Conservation (phyloP, 805 yeast species). For the Sugiyamaella valdiviana region DNA sequence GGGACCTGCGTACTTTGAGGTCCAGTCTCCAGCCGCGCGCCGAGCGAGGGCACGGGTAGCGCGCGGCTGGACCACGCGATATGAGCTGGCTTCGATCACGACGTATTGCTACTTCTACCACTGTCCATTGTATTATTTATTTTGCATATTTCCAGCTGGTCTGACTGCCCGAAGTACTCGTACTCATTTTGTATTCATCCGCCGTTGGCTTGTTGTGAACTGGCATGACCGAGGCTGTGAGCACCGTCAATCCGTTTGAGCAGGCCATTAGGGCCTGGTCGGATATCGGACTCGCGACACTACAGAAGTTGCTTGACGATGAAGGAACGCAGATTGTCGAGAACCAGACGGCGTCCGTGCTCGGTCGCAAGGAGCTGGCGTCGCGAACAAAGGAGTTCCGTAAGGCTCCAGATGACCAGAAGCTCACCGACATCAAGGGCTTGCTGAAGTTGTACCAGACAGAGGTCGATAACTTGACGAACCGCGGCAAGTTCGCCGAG, state of each 20-base stretch:
- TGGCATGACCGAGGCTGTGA: neutral
- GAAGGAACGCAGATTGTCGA: slow-evolving; percentile 69
- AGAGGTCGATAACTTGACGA: slow-evolving; percentile 78
- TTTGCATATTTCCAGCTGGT: neutral
- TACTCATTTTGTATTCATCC: too few relatives aligned
- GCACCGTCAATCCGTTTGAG: slow-evolving; percentile 31
- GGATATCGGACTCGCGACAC: slow-evolving; percentile 57
- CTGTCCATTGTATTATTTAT: neutral
- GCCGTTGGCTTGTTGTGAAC: too few relatives aligned
- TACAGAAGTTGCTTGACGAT: slow-evolving; percentile 69
- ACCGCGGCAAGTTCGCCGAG: slow-evolving; percentile 70
- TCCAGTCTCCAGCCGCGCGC: neutral
- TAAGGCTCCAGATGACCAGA: slow-evolving; percentile 60
- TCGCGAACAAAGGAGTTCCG: slow-evolving; percentile 79
- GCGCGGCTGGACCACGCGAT: neutral
- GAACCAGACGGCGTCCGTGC: slow-evolving; percentile 59
- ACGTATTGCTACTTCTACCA: neutral
- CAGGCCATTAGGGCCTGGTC: slow-evolving; percentile 71
- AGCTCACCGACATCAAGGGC: slow-evolving; percentile 57
- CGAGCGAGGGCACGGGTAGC: neutral
- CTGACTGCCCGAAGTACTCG: neutral
- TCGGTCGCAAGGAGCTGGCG: slow-evolving; percentile 71
- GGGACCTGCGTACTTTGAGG: neutral
- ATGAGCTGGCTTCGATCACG: neutral
- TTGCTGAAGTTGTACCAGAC: slow-evolving; percentile 73